These are phyloP conservation scores for Linum tenue DNA, from an alignment of 345 rosid species.

Conservation along the genomic window DNA sequence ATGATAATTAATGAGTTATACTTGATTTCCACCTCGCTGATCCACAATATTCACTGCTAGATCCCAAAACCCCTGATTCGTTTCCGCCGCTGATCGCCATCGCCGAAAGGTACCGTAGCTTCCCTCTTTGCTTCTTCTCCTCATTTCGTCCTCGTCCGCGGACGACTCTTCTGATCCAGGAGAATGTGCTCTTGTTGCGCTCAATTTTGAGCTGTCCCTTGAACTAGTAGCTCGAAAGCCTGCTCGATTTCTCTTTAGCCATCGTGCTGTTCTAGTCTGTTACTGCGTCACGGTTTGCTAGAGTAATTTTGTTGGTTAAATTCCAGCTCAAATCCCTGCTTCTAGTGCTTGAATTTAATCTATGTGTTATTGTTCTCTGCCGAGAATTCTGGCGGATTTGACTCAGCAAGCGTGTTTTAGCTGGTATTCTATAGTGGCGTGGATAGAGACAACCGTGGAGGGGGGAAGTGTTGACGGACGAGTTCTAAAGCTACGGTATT, in stretches of 20 bases:
- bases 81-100: not conserved
- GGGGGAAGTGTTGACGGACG: not conserved
- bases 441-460: no score
- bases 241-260: not conserved
- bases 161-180: not conserved
- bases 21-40: not conserved
- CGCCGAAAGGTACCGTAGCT: not conserved
- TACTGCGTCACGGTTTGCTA: not conserved
- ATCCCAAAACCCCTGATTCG: not conserved
- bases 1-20: no score
- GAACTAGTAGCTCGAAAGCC: not conserved
- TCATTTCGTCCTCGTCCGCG: not conserved
- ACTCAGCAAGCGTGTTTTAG: no score
- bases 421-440: no score
- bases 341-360: no score
- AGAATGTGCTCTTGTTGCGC: not conserved
- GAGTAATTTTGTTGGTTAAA: no score
- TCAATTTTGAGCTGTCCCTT: not conserved
- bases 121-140: not conserved
- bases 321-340: no score
- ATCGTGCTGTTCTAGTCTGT: not conserved
- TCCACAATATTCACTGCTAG: not conserved
- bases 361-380: no score
- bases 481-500: not conserved
- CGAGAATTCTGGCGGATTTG: no score